Base-by-base conservation (phyloP, 139 green algal species). In the Chlorella sp. region DNA sequence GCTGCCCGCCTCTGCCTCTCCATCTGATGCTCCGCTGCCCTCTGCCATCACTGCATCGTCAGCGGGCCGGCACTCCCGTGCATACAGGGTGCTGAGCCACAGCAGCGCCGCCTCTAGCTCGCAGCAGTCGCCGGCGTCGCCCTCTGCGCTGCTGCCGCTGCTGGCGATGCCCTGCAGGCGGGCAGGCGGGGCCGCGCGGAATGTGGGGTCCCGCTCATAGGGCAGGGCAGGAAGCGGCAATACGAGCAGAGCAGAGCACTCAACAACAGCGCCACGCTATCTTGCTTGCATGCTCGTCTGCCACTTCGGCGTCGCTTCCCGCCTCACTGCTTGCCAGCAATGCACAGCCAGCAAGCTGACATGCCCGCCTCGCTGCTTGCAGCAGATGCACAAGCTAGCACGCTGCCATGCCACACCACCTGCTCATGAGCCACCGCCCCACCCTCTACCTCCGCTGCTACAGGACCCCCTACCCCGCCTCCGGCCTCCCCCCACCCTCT, bases 1-100 rank as follows among this genome's bases (percentile, higher is more conserved):
- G 15, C 32, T 36, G n/a, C 22, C 87, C 78, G 9, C 39, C 57
- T 16, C 69, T 37, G 81, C 48, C 32, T 86, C 75, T 3, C 16
- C 75, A 11, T 39, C 75, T 11, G 75, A 39, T 81, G 75, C 75
- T 19, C 26, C 36, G 3, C 32, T 14, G n/a, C 34, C 73, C n/a
- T 19, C 73, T 40, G 73, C 7, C 73, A 3, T 14, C 77, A 18
- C 15, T 37, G 24, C 80, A 37, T 32, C 12, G 32, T 48, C 39
- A 42, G 30, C 37, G 48, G 82, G 64, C 84, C 69, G 84, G 40
- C 84, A 81, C 3, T 88, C 84, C 0, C 84, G 84, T 22, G 85
- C 71, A 73, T 75, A 89, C 40, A 89, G 85, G 18, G 83, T 26
- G 48, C 73, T 37, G 2, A 89, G 85, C 85, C 85, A 89, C 48